Base-by-base conservation (phyloP, 1,139 yeast genomes). In the Diutina ranongensis region DNA sequence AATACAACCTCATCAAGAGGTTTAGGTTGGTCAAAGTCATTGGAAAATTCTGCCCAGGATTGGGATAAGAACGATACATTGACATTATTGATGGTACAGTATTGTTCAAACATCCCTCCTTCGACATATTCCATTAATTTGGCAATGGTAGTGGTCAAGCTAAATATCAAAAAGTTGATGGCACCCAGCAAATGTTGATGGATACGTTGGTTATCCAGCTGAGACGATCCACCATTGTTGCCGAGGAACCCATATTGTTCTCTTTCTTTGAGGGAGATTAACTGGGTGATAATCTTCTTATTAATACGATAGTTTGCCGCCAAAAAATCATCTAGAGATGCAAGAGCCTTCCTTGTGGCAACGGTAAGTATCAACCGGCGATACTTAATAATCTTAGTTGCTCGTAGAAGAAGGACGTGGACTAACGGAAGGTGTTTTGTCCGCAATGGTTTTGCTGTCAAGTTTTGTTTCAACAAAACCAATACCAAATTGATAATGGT, bases 101-200 rank as follows among this genome's bases (percentile, higher is more conserved):
- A 70, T 50, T 67, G 67, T 49, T 71, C 74, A 36, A 71, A 57
- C 9, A 63, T 54, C 1, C 61, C 64, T 0, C 75, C 74, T 50
- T 70, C 67, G 44, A 67, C 48, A 27, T 54, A 51, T 0, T 73
- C 72, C 8, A 71, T 49, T 9, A 70, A 49, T 25, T 59, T 59
- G 2, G 57, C 49, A n/a, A 68, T 58, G 3, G 66, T 62, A 19
- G 54, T 47, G 46, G 53, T 59, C 34, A 67, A 47, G 47, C 65
- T 65, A 46, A 65, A 55, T 20, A 56, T 58, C 35, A 69, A 50
- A 36, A 67, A 59, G 19, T 45, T 38, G 16, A 52, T 49, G 13
- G 49, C 42, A 21, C 49, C 48, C 34, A 47, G 48, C 21, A 51
- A 40, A n/a, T 10, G 20, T 18, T 28, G 15, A 18, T 15, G 10